These are phyloP conservation scores for Pseudognaphalium luteoalbum DNA, from an alignment of 129 eudicot genomes.

Conservation along the genomic window DNA sequence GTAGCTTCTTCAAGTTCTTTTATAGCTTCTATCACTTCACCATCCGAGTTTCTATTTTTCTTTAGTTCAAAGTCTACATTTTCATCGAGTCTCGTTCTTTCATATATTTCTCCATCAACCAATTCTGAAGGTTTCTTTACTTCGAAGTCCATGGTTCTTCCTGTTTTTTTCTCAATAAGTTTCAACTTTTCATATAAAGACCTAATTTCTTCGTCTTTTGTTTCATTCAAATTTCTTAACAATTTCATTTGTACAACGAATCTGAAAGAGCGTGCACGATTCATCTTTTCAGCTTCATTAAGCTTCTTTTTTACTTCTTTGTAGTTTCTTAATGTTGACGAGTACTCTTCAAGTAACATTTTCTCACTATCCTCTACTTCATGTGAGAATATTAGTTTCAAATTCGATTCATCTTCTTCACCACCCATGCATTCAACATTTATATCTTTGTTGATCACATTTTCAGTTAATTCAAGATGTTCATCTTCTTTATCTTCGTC, in stretches of 20 bases:
- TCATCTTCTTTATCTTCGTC: constrained; percentile 8
- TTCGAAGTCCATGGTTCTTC: constrained; percentile 6
- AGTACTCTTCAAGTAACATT: constrained; percentile 62
- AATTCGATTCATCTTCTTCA: constrained; percentile 45
- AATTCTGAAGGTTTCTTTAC: not conserved
- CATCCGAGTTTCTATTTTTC: not conserved
- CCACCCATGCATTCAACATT: constrained; percentile 16
- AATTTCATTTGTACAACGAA: constrained; percentile 56
- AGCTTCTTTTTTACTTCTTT: constrained; percentile 64
- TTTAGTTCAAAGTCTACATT: not conserved
- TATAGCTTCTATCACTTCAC: not conserved
- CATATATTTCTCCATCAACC: constrained; percentile 6
- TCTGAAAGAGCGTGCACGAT: constrained; percentile 58
- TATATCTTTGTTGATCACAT: constrained; percentile 9
- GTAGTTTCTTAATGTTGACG: constrained; percentile 51
- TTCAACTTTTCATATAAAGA: constrained; percentile 41
- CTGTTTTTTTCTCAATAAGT: constrained; percentile 18
- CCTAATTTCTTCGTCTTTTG: constrained; percentile 54
- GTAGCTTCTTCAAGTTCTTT: not conserved
- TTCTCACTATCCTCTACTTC: constrained; percentile 66
- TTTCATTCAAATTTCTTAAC: constrained; percentile 49
- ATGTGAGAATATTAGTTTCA: constrained; percentile 44
- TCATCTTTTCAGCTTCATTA: constrained; percentile 60
- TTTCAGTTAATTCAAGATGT: constrained; percentile 12
- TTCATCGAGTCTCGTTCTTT: not conserved